Evolutionary conservation across 139 green algal species (phyloP).

Genomic region (Limnomonas spitsbergensis): DNA sequence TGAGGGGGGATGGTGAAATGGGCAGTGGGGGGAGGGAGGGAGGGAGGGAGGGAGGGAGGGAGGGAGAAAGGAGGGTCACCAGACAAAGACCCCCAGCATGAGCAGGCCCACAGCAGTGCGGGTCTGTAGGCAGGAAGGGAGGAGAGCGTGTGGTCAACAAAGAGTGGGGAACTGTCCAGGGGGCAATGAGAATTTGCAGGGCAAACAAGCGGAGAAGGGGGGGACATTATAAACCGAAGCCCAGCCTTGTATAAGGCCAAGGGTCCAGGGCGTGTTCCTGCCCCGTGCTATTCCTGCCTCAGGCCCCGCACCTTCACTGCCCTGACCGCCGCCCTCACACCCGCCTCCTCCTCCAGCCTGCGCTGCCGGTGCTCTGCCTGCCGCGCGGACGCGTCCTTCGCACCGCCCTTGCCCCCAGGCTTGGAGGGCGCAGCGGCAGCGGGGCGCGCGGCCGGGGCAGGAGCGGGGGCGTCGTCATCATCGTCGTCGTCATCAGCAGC

Average conservation of each 20-base stretch:
- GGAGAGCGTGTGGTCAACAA: too few relatives aligned
- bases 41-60: too few relatives aligned
- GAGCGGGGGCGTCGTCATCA: slow-evolving; percentile 27
- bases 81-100: slow-evolving; percentile 48
- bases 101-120: slow-evolving; percentile 55
- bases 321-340: slow-evolving; percentile 29
- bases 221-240: too few relatives aligned
- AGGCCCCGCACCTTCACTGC: background rate
- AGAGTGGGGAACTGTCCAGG: too few relatives aligned
- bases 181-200: too few relatives aligned
- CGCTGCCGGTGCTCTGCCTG: slow-evolving; percentile 48
- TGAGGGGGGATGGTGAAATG: too few relatives aligned
- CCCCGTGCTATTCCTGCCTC: too few relatives aligned
- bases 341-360: slow-evolving; percentile 64
- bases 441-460: background rate
- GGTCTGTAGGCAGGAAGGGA: slow-evolving; percentile 29
- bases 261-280: too few relatives aligned
- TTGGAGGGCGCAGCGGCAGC: slow-evolving; percentile 23
- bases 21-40: too few relatives aligned
- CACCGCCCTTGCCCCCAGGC: slow-evolving; percentile 16
- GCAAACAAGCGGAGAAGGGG: too few relatives aligned
- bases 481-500: slow-evolving; percentile 32
- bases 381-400: slow-evolving; percentile 52
- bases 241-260: too few relatives aligned
- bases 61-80: too few relatives aligned